phyloP scores from a whole-genome alignment of 2,329 filamentous ascomycete genomes.

The Tolypocladium pustulatum region DNA sequence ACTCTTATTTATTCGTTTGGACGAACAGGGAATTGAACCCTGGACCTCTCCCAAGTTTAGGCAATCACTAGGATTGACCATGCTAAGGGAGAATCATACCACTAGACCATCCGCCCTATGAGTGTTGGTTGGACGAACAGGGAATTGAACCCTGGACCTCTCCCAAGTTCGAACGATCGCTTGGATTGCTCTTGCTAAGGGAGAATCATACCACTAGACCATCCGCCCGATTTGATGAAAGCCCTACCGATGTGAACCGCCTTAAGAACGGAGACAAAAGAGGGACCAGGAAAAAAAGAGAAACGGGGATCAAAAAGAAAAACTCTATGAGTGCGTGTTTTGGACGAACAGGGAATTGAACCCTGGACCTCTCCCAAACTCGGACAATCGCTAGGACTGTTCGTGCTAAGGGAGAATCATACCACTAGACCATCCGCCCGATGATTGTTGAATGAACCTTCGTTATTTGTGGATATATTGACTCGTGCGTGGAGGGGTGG shows the following conservation, averaged over 20 bases:
- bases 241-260: neutral
- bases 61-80: constrained; percentile 7
- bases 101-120: constrained; percentile 12
- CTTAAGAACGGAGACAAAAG: neutral
- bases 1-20: constrained; percentile 12
- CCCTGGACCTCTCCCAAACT: constrained; percentile 21
- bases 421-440: constrained; percentile 13
- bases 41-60: constrained; percentile 18
- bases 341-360: constrained; percentile 23
- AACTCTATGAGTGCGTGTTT: too few species aligned
- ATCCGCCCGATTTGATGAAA: neutral
- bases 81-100: constrained; percentile 12
- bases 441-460: neutral
- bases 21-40: constrained; percentile 23
- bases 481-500: neutral
- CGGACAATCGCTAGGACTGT: constrained; percentile 8
- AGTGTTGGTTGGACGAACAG: constrained; percentile 5
- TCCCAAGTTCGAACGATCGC: constrained; percentile 13
- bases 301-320: neutral
- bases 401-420: constrained; percentile 10
- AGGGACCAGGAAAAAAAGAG: constrained; percentile 5
- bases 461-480: neutral
- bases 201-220: too few species aligned
- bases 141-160: constrained; percentile 24
- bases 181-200: too few species aligned